These are phyloP conservation scores for Cardamine resedifolia DNA, from an alignment of 345 rosid genomes.

Conservation along the genomic window DNA sequence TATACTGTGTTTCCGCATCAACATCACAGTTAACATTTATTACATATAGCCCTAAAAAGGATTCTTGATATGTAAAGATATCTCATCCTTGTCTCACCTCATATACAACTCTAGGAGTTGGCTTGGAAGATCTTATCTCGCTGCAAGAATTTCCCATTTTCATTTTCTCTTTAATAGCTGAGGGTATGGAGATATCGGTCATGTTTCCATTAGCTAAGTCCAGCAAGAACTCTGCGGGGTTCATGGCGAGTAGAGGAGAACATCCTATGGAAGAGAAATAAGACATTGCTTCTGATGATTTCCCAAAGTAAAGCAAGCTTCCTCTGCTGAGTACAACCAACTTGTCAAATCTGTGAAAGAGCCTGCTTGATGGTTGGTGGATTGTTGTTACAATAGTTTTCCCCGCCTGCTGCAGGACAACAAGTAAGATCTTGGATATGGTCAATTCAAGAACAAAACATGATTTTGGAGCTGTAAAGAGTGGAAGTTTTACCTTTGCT, in stretches of 20 bases:
- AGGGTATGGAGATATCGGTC: conserved; percentile 78
- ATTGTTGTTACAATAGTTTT: conserved; percentile 88
- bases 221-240: conserved; percentile 90
- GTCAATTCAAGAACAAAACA: conserved; percentile 2
- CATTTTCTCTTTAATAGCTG: conserved; percentile 71
- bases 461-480: not conserved
- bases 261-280: conserved; percentile 89
- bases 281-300: conserved; percentile 74
- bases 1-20: conserved; percentile 60
- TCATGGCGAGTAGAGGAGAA: conserved; percentile 81
- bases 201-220: conserved; percentile 93
- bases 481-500: conserved; percentile 57
- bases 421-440: conserved; percentile 24
- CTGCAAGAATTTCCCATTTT: conserved; percentile 46
- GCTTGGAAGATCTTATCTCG: conserved; percentile 53
- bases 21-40: conserved; percentile 11
- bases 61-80: conserved; percentile 10
- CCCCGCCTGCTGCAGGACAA: conserved; percentile 66
- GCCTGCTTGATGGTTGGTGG: conserved; percentile 95
- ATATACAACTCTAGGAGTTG: conserved; percentile 62
- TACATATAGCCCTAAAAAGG: not conserved
- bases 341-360: conserved; percentile 92
- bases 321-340: conserved; percentile 89
- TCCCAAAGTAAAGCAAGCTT: conserved; percentile 82
- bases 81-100: conserved; percentile 52